A percentile compares a stretch with the other conserved stretches of the same genome.
These are phyloP conservation scores for Spathaspora girioi DNA, from an alignment of 805 yeast genomes.

Conservation along the genomic window DNA sequence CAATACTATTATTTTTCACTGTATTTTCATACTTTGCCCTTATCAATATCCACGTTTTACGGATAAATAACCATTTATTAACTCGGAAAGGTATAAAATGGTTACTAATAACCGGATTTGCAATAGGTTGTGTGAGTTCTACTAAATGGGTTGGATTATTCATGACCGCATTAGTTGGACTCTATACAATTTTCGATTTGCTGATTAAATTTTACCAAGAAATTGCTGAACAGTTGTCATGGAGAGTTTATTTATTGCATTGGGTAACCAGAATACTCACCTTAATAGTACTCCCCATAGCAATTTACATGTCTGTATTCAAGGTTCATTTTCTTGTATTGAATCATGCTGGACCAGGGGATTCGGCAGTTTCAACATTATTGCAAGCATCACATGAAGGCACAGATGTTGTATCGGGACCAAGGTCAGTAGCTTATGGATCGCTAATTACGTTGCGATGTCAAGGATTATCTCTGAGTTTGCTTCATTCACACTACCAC, in stretches of 20 bases:
- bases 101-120: slow-evolving; percentile 59
- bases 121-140: slow-evolving; percentile 80
- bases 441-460: slow-evolving; percentile 64
- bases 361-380: slow-evolving; percentile 83
- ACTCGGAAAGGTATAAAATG: slow-evolving; percentile 45
- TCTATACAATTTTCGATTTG: slow-evolving; percentile 55
- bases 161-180: slow-evolving; percentile 57
- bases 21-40: slow-evolving; percentile 41
- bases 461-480: slow-evolving; percentile 68
- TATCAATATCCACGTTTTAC: slow-evolving; percentile 46
- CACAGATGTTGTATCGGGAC: slow-evolving; percentile 61
- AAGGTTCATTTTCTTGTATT: slow-evolving; percentile 76
- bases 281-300: slow-evolving; percentile 68
- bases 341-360: slow-evolving; percentile 86
- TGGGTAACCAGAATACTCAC: slow-evolving; percentile 69
- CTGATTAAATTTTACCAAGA: slow-evolving; percentile 40
- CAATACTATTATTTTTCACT: slow-evolving; percentile 87
- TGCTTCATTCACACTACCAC: slow-evolving; percentile 86
- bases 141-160: slow-evolving; percentile 85
- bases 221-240: slow-evolving; percentile 9
- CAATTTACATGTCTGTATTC: slow-evolving; percentile 69
- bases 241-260: slow-evolving; percentile 46
- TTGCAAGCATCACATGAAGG: slow-evolving; percentile 84
- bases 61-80: slow-evolving; percentile 34
- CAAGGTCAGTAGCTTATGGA: slow-evolving; percentile 60